These are phyloP conservation scores for Begonia fuchsioides DNA, from an alignment of 306 rosid species.

Conservation along the genomic window DNA sequence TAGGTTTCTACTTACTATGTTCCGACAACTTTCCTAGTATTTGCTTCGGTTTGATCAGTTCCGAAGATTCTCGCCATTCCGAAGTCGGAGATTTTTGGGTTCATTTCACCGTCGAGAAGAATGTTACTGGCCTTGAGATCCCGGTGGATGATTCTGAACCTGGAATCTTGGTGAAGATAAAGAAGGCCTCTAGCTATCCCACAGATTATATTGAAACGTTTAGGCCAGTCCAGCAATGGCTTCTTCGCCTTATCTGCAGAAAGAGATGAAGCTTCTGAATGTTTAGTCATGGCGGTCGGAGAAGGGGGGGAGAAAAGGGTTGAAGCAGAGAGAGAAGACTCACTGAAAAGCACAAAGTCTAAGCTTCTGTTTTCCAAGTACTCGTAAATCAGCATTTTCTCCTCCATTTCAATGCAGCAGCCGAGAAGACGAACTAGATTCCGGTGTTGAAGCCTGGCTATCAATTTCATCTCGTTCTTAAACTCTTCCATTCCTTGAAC, in stretches of 20 bases:
- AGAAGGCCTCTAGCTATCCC: conserved; percentile 45
- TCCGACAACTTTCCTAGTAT: conserved; percentile 25
- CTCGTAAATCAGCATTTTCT: conserved; percentile 6
- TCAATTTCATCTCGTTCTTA: conserved; percentile 12
- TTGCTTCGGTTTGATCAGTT: conserved; percentile 19
- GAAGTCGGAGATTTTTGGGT: conserved; percentile 27
- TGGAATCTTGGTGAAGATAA: conserved; percentile 48
- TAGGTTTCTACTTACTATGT: conserved; percentile 15
- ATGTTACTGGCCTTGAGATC: conserved; percentile 33
- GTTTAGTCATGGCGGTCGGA: too few relatives aligned
- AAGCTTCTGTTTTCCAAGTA: conserved; percentile 10
- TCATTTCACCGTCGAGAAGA: conserved; percentile 22
- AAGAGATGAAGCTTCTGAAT: not conserved
- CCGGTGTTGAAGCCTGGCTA: conserved; percentile 14
- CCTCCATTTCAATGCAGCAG: conserved; percentile 9
- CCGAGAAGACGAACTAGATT: conserved; percentile 12
- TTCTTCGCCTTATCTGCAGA: conserved; percentile 22
- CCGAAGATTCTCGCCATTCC: conserved; percentile 30
- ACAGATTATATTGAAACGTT: conserved; percentile 9
- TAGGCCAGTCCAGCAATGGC: conserved; percentile 7
- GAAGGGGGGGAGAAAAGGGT: not conserved
- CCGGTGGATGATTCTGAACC: conserved; percentile 27
- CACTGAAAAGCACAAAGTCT: conserved; percentile 7
- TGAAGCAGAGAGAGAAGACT: not conserved
- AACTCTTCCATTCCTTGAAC: conserved; percentile 11